Evolutionary conservation across 768 basidiomycete species (phyloP), one percentile per base, ranked within the genome.

Genomic region (Pulveroboletus frians): DNA sequence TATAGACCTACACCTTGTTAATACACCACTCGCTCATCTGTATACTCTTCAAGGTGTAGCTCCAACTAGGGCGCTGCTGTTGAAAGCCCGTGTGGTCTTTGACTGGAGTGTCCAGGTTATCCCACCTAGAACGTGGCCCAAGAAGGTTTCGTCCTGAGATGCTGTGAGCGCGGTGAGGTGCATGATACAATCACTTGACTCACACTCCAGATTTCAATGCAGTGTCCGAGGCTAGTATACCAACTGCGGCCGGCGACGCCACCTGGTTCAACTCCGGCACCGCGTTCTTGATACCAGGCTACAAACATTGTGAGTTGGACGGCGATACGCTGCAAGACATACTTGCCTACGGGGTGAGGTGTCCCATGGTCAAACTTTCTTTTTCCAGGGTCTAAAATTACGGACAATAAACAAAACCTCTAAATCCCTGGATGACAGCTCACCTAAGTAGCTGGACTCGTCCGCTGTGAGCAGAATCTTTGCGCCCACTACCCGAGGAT

Each of bases 261-360:
- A 17, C 73, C 66, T 23, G 61, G 63, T 54, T 78, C 71, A 4
- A 80, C 78, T 0, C 88, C 88, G 26, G 83, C 80, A 15, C 86
- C 86, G 3, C 73, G 76, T 54, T 85, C 82, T 66, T 91, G 89
- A 63, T 78, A 92, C 90, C 89, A 93, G 18, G 92, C 89, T 89
- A 53, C 14, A 9, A 34, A 21, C 15, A 30, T n/a, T 13, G 35
- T 56, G 6, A 59, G 39, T 32, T 32, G 20, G 9, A 40, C 26
- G 27, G 27, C 7, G 37, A 46, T 18, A 23, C 27, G 2, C 9
- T 30, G 23, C 14, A 36, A 15, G 14, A 44, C 5, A 38, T 26
- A 56, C 73, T 55, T 63, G 83, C 88, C 86, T 56, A 82, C 78
- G 3, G 91, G 91, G 69, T 90, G 89, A 5, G 90, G 88, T 27